phyloP scores from a whole-genome alignment of 2,329 filamentous ascomycete genomes.

The Alternaria hordeiaustralica region DNA sequence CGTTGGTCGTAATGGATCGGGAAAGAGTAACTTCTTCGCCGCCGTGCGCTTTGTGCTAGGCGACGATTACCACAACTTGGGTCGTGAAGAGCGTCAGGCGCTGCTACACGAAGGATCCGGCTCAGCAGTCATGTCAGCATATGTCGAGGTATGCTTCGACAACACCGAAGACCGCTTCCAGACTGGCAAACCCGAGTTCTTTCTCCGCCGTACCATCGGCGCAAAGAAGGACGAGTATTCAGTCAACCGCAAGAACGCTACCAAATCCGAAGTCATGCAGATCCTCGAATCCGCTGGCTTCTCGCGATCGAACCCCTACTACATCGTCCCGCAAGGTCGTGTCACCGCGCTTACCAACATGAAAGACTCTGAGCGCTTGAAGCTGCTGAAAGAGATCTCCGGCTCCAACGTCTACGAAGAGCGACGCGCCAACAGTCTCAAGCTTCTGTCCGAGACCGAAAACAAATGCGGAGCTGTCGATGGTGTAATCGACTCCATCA shows the following conservation, averaged over 20 bases:
- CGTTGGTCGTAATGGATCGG: conserved; percentile 97
- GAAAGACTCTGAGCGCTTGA: conserved; percentile 92
- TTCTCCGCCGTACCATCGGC: conserved; percentile 91
- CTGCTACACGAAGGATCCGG: conserved; percentile 98
- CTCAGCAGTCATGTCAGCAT: conserved; percentile 98
- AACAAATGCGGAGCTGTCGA: conserved; percentile 96
- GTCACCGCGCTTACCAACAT: conserved; percentile 97
- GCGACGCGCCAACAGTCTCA: conserved; percentile 85
- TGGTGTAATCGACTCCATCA: conserved; percentile 88
- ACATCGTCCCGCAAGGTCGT: conserved; percentile 96
- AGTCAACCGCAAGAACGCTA: conserved; percentile 94
- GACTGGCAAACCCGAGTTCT: conserved; percentile 87
- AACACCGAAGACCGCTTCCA: conserved; percentile 96
- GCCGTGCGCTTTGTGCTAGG: conserved; percentile 98
- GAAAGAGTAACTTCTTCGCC: conserved; percentile 99
- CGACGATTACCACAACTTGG: conserved; percentile 96
- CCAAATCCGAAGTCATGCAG: conserved; percentile 92
- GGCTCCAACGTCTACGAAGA: conserved; percentile 97
- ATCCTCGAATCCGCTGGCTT: conserved; percentile 95
- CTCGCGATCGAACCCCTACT: conserved; percentile 96
- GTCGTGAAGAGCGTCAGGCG: conserved; percentile 91
- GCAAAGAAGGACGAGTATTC: conserved; percentile 99
- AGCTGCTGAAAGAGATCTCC: conserved; percentile 94
- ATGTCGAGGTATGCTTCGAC: conserved; percentile 98
- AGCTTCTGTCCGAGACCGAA: conserved; percentile 96